Evolutionary conservation across 768 basidiomycete species (phyloP).

Genomic region (Daedalea quercina): DNA sequence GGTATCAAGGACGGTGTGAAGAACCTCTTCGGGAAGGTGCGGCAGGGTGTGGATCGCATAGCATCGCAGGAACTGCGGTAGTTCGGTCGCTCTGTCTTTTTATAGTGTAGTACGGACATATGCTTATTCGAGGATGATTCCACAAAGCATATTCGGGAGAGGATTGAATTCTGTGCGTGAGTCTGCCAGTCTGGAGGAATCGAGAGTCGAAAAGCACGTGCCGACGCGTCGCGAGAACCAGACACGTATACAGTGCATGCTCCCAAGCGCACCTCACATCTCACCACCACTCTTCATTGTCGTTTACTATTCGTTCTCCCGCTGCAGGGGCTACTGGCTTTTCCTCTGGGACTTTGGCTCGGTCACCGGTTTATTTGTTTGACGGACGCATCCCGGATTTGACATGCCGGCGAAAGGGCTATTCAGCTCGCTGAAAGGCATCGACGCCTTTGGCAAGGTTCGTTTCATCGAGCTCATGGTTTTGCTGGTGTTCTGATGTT

Average conservation of each 20-base stretch:
- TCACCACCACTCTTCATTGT: no score
- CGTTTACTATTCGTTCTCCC: no score
- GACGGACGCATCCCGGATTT: not conserved
- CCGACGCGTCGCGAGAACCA: not conserved
- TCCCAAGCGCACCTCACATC: no score
- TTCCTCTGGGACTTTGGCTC: not conserved
- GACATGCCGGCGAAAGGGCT: slow-evolving; percentile 68
- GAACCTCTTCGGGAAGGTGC: slow-evolving; percentile 83
- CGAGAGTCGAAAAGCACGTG: not conserved
- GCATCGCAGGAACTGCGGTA: slow-evolving; percentile 22
- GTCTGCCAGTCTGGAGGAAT: no score
- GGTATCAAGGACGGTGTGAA: slow-evolving; percentile 86
- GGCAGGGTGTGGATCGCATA: slow-evolving; percentile 70
- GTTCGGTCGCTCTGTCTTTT: not conserved
- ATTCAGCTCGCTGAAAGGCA: slow-evolving; percentile 73
- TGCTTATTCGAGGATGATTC: no score
- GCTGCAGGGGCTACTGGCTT: not conserved
- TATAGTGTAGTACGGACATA: no score
- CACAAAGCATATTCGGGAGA: no score
- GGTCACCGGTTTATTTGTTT: not conserved
- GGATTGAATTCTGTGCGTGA: no score
- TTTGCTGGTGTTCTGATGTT: not conserved
- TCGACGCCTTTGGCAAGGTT: slow-evolving; percentile 99
- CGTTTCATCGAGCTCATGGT: slow-evolving; percentile 12
- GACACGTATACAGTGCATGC: not conserved